phyloP scores from a whole-genome alignment of 192 early-diverging fungal genomes.

The Coemansia sp. region DNA sequence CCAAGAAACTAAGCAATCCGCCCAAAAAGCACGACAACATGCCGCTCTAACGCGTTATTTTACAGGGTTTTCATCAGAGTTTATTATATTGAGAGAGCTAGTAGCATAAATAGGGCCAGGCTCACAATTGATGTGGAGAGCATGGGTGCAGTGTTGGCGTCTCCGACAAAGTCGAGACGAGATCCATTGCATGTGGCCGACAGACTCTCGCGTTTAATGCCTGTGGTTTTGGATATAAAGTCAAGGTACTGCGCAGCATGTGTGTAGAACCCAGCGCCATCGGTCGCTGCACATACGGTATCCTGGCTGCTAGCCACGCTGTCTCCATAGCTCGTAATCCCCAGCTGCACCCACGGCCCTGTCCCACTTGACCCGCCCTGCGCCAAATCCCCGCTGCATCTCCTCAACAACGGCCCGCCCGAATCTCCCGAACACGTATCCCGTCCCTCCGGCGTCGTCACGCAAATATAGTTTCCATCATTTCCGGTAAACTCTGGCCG shows the following conservation, averaged over 20 bases:
- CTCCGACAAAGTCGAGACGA: constrained; percentile 13
- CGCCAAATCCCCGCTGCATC: constrained; percentile 35
- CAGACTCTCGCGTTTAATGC: constrained; percentile 23
- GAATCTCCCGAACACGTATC: constrained; percentile 53
- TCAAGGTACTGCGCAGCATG: constrained; percentile 44
- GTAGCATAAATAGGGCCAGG: no score
- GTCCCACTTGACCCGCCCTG: no score
- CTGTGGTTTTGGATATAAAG: constrained; percentile 44
- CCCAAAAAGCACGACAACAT: constrained; percentile 95
- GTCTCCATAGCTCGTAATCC: constrained; percentile 56
- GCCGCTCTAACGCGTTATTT: constrained; percentile 56
- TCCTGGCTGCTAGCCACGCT: constrained; percentile 7
- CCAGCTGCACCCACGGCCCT: constrained; percentile 48
- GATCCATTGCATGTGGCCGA: constrained; percentile 34
- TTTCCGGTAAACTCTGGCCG: constrained; percentile 23
- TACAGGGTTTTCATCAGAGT: background rate
- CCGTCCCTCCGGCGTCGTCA: constrained; percentile 44
- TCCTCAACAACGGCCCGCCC: constrained; percentile 41
- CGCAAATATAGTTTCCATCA: constrained; percentile 53
- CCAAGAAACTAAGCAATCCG: constrained; percentile 75
- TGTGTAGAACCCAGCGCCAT: constrained; percentile 56
- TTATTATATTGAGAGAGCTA: background rate
- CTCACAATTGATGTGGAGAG: no score
- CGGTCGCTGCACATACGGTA: constrained; percentile 36
- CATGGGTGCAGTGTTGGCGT: constrained; percentile 1